These are phyloP conservation scores for Chrysanthemum makinoi DNA, from an alignment of 129 eudicot genomes.

Conservation along the genomic window DNA sequence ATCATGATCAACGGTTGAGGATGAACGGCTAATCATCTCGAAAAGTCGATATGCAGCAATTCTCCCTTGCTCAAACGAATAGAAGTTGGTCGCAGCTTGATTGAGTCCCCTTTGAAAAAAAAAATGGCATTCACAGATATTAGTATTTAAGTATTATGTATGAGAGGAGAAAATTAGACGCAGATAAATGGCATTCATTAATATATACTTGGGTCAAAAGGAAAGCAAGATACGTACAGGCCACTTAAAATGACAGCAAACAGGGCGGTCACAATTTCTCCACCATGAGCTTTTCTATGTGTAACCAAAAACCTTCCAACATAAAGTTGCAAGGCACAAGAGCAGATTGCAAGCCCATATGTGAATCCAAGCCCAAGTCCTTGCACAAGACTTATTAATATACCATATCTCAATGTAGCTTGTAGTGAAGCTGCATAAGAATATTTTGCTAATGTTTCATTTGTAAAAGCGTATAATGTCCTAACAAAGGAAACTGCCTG, in stretches of 20 bases:
- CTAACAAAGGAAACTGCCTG: constrained; percentile 86
- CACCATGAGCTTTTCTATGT: constrained; percentile 80
- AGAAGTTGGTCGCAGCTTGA: constrained; percentile 70
- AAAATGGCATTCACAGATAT: no score
- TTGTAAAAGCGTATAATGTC: constrained; percentile 89
- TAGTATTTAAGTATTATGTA: background rate
- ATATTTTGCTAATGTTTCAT: constrained; percentile 91
- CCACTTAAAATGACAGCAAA: constrained; percentile 91
- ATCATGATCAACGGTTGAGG: constrained; percentile 72
- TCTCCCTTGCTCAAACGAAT: constrained; percentile 95
- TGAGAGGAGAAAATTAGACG: background rate
- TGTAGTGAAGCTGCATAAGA: constrained; percentile 92
- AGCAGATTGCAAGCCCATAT: constrained; percentile 94
- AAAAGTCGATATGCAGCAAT: constrained; percentile 94
- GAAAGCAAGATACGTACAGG: constrained; percentile 63
- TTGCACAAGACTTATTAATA: constrained; percentile 95
- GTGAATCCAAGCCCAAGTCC: constrained; percentile 98
- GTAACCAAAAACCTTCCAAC: constrained; percentile 88
- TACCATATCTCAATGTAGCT: constrained; percentile 95
- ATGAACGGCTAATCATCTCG: constrained; percentile 97
- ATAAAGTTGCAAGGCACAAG: constrained; percentile 97
- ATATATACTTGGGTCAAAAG: background rate
- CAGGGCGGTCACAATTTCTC: constrained; percentile 83
- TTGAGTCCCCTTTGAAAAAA: background rate
- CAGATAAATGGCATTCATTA: no score